Percentiles rank a stretch among this genome's conserved stretches.
These are phyloP conservation scores for Teratosphaeria zuluensis DNA, from an alignment of 2,329 filamentous ascomycete species.

Conservation along the genomic window DNA sequence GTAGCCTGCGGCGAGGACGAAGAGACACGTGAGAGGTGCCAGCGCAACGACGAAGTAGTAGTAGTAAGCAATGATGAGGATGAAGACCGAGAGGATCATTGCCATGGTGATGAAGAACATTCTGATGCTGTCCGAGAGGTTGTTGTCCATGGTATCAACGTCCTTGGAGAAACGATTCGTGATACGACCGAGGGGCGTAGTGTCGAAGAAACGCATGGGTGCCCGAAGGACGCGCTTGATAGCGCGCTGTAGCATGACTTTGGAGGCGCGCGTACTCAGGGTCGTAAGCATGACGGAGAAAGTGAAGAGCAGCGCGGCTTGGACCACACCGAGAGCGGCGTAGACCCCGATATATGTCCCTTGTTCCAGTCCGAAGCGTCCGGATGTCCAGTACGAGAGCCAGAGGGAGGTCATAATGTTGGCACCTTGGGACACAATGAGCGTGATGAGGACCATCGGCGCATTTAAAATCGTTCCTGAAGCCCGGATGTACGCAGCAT, in stretches of 20 bases:
- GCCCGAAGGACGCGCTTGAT: conserved; percentile 63
- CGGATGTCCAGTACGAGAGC: conserved; percentile 87
- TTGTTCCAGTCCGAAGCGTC: conserved; percentile 58
- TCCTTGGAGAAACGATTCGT: conserved; percentile 95
- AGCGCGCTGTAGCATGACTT: conserved; percentile 68
- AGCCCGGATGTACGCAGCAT: conserved; percentile 65
- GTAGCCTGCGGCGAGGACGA: conserved; percentile 74
- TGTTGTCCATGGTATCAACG: conserved; percentile 84
- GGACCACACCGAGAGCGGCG: conserved; percentile 59
- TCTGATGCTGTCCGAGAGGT: conserved; percentile 74
- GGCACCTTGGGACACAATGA: conserved; percentile 65
- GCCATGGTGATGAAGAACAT: conserved; percentile 84
- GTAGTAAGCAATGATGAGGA: conserved; percentile 89
- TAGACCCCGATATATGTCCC: conserved; percentile 56
- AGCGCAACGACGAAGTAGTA: conserved; percentile 72
- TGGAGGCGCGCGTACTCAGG: conserved; percentile 71
- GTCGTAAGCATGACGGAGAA: conserved; percentile 73
- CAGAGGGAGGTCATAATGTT: conserved; percentile 85
- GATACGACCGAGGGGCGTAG: conserved; percentile 86
- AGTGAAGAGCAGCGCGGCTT: conserved; percentile 66
- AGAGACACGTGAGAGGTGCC: conserved; percentile 61
- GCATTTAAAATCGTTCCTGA: conserved; percentile 63
- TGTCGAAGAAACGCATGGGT: conserved; percentile 89
- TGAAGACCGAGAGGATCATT: conserved; percentile 75
- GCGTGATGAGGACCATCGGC: conserved; percentile 51